Evolutionary conservation across 805 yeast genomes (phyloP).

Genomic region (Jamesozyma spencerorum): DNA sequence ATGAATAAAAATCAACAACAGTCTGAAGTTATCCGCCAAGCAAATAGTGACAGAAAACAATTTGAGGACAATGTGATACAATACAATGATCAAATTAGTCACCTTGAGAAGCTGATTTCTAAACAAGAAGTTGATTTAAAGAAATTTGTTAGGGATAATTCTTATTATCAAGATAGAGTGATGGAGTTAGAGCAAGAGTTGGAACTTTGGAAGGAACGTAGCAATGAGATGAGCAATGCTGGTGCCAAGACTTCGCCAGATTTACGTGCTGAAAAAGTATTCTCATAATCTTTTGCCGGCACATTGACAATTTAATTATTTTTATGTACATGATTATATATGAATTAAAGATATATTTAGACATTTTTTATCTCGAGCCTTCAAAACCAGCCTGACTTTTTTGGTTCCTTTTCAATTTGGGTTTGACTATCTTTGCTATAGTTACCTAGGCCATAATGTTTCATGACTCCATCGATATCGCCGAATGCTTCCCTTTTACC

Average conservation of each 20-base stretch:
- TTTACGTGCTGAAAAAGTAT: slow-evolving; percentile 7
- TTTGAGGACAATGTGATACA: slow-evolving; percentile 43
- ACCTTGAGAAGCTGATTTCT: slow-evolving; percentile 37
- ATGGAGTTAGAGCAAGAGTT: slow-evolving; percentile 48
- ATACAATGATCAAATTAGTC: slow-evolving; percentile 36
- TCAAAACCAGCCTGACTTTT: not conserved
- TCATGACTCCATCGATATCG: slow-evolving; percentile 59
- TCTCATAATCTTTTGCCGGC: slow-evolving; percentile 1
- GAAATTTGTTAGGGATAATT: slow-evolving; percentile 47
- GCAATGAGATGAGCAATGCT: slow-evolving; percentile 16
- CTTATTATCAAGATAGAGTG: slow-evolving; percentile 45
- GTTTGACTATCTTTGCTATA: not conserved
- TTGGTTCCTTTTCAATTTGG: not conserved
- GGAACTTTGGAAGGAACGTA: slow-evolving; percentile 42
- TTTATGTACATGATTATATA: slow-evolving; percentile 1
- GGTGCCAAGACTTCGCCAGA: slow-evolving; percentile 2
- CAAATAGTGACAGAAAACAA: slow-evolving; percentile 50
- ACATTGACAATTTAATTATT: not conserved
- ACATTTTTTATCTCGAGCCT: not conserved
- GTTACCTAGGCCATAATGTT: slow-evolving; percentile 64
- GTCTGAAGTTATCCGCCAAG: slow-evolving; percentile 38
- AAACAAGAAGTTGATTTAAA: slow-evolving; percentile 36
- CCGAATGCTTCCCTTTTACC: slow-evolving; percentile 83
- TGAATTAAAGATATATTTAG: not conserved
- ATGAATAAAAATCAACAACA: slow-evolving; percentile 45